Conservation (phyloP, 2,329 filamentous ascomycete genomes). For the Albifimbria verrucaria region DNA sequence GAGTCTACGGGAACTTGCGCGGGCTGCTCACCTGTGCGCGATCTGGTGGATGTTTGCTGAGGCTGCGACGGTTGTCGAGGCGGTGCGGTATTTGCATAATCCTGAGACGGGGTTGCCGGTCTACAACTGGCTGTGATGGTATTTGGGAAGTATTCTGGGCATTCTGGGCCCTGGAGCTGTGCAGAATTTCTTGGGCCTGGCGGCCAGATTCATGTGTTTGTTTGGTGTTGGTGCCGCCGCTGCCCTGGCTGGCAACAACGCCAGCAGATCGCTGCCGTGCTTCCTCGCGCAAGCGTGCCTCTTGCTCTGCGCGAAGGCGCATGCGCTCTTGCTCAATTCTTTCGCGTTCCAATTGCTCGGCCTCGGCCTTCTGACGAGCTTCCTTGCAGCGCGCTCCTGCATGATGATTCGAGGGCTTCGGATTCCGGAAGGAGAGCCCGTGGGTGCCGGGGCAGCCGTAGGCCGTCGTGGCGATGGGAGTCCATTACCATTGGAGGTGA, state of each 20-base stretch:
- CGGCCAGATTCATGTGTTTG: neutral
- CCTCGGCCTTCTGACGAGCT: slow-evolving; percentile 64
- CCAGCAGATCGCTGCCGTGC: slow-evolving; percentile 50
- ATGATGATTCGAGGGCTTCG: slow-evolving; percentile 88
- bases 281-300: slow-evolving; percentile 53
- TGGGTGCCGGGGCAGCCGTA: slow-evolving; percentile 46
- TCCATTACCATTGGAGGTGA: slow-evolving; percentile 54
- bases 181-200: neutral
- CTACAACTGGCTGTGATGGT: slow-evolving; percentile 14
- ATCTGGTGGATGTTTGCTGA: slow-evolving; percentile 11
- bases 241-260: slow-evolving; percentile 36
- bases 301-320: slow-evolving; percentile 47
- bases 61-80: slow-evolving; percentile 14
- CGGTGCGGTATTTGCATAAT: slow-evolving; percentile 15
- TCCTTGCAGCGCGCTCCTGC: slow-evolving; percentile 77
- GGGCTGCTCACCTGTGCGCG: slow-evolving; percentile 14
- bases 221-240: slow-evolving; percentile 11
- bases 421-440: slow-evolving; percentile 62
- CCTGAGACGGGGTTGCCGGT: slow-evolving; percentile 12
- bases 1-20: slow-evolving; percentile 16
- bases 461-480: slow-evolving; percentile 40
- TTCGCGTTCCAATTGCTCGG: slow-evolving; percentile 58
- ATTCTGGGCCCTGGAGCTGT: neutral
- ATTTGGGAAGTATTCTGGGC: neutral
- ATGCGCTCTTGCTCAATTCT: slow-evolving; percentile 50